Evolutionary conservation across 1,284 basidiomycete species (phyloP), one percentile per base, ranked within the genome.

Genomic region (Naganishia sp.): DNA sequence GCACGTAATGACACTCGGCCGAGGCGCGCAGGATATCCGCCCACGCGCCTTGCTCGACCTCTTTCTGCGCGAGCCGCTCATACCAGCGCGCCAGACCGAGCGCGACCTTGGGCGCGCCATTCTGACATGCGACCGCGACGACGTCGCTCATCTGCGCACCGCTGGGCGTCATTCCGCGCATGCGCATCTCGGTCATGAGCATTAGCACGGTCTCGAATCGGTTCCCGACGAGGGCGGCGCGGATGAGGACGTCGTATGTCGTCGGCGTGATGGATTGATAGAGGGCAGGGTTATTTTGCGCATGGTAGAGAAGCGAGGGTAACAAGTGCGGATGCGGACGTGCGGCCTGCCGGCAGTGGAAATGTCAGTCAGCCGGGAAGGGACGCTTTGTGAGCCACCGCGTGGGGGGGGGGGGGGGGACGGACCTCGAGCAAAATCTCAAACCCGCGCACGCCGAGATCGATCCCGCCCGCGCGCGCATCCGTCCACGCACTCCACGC

Each of bases 231-330:
- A 70, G n/a, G 1, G 75, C 71, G 0, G 64, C 55, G 13, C 57
- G 50, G 45, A 72, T 68, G 15, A 77, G 67, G 18, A 64, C 64
- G 23, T 68, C 57, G 64, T 74, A 75, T 11, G 72, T 70, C 23
- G 56, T 23, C 6, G 52, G 48, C 10, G 61, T 69, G 25, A 65
- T 59, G 59, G 60, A 49, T 7, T 54, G 42, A 18, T 55, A 55
- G 49, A 69, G 45, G 10, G 57, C 36, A 10, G 64, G 63, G 16
- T 60, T 90, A 88, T 75, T 79, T 90, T 7, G 74, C 88, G 18
- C 89, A 89, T 9, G 90, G 88, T 72, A 91, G 87, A 88, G 74
- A 80, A 91, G 45, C 82, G 81, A 50, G 88, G 91, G 76, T 86
- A 88, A 61, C 81, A 92, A 75, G 81, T 91, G 39, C 85, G 84